Base-by-base conservation (phyloP, 2,329 filamentous ascomycete species). In the Curvularia eragrostidis region DNA sequence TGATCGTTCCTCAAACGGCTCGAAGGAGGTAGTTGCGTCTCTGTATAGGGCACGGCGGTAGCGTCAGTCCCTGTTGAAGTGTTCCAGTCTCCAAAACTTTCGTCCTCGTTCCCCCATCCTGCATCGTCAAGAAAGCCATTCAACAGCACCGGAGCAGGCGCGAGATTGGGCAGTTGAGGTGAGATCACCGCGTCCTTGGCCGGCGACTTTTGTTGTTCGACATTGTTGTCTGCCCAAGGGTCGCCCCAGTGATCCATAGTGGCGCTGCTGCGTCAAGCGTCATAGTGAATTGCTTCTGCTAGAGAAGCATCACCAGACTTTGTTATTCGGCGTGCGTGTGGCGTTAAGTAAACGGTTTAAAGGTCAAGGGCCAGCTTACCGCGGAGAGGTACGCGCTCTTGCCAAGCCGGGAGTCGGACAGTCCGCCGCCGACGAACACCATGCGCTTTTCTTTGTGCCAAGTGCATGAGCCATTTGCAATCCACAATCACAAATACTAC, bases 211-310 rank as follows among this genome's bases (percentile, higher is more conserved):
- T 61, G 56, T 57, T 63, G 56, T 55, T 64, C 61, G 65, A 63
- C 61, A 69, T 75, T 69, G 64, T 76, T 74, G 60, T 58, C 55
- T 38, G 74, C 74, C 75, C 75, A 78, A 66, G 75, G 75, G 74
- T 78, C 75, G 63, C 74, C 72, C 75, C 75, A 78, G 64, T 77
- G 71, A 71, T 78, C 75, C 75, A 78, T 78, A 55, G 59, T 76
- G 65, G 66, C 52, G 61, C 59, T 55, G 58, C 51, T 54, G 57
- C 67, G 49, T 62, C 58, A 69, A 62, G 67, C 73, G 67, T 75
- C 75, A 76, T 77, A 73, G 62, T 76, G 74, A 68, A 68, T 58
- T 54, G 61, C 62, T 59, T 64, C 62, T 64, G 59, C 55, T 65
- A 70, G 51, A 61, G 60, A 67, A 70, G 70, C 72, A 75, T 75